Evolutionary conservation across 176 grass and related monocot species (phyloP).

Genomic region (Saccharum spontaneum): DNA sequence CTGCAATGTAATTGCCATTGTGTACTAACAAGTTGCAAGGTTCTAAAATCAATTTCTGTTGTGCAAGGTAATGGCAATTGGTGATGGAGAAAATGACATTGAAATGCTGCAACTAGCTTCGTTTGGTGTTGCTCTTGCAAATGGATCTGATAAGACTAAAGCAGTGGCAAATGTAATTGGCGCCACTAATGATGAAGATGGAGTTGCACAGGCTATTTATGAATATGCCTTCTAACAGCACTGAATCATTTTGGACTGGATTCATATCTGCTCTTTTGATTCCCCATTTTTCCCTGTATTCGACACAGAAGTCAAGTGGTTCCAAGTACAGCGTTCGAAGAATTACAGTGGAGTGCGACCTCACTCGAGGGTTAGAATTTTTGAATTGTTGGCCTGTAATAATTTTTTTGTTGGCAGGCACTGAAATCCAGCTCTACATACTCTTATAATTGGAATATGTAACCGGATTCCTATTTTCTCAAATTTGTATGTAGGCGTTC

Average conservation of each 20-base stretch:
- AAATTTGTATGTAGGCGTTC: neutral
- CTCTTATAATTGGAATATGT: neutral
- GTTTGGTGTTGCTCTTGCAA: conserved; percentile 84
- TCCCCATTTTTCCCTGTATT: conserved; percentile 1
- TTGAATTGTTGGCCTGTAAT: neutral
- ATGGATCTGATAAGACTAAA: conserved; percentile 91
- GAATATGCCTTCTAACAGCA: conserved; percentile 77
- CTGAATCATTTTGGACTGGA: neutral
- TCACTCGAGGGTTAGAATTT: neutral
- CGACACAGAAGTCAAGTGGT: neutral
- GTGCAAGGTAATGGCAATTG: conserved; percentile 88
- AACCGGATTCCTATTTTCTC: neutral
- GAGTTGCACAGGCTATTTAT: conserved; percentile 89
- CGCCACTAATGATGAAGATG: conserved; percentile 80
- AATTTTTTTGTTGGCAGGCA: conserved; percentile 1
- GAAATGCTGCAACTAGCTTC: conserved; percentile 92
- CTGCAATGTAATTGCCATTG: neutral
- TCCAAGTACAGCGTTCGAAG: neutral
- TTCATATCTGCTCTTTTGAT: conserved; percentile 14
- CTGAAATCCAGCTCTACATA: neutral
- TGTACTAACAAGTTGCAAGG: neutral
- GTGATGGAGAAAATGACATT: conserved; percentile 95
- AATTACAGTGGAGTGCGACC: conserved; percentile 6
- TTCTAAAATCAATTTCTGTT: neutral
- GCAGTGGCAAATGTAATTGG: conserved; percentile 74